Conservation (phyloP, 1,139 yeast genomes). For the Ogataea hybrid region DNA sequence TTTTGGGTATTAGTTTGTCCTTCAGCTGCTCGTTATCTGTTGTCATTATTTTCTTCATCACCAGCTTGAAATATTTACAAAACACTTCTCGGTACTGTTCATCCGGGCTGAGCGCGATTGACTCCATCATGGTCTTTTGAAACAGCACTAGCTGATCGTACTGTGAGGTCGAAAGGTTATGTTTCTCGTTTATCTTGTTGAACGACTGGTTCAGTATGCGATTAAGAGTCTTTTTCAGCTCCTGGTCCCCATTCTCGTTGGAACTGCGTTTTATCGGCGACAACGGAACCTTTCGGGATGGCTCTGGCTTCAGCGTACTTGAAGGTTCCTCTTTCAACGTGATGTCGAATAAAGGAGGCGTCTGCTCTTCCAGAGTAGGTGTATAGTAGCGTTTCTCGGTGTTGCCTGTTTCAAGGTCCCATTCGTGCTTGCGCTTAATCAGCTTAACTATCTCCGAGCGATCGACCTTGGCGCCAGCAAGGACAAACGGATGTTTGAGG, state of each 20-base stretch:
- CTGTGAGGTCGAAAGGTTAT: slow-evolving; percentile 31
- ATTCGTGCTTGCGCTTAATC: slow-evolving; percentile 28
- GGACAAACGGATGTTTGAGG: slow-evolving; percentile 44
- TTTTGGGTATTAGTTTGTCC: slow-evolving; percentile 27
- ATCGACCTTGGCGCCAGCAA: slow-evolving; percentile 21
- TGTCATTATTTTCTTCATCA: slow-evolving; percentile 30
- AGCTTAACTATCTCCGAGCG: slow-evolving; percentile 20
- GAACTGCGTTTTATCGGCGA: slow-evolving; percentile 10
- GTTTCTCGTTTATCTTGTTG: slow-evolving; percentile 30
- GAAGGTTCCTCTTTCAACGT: neutral
- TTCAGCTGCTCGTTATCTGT: slow-evolving; percentile 27
- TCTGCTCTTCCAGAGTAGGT: slow-evolving; percentile 19
- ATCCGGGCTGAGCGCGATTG: slow-evolving; percentile 26
- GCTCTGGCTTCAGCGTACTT: slow-evolving; percentile 12
- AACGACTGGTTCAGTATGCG: slow-evolving; percentile 33
- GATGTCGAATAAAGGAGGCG: slow-evolving; percentile 11
- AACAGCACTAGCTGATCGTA: slow-evolving; percentile 33
- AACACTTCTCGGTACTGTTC: slow-evolving; percentile 28
- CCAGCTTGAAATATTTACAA: slow-evolving; percentile 28
- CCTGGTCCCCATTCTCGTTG: slow-evolving; percentile 7
- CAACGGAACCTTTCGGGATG: slow-evolving; percentile 13
- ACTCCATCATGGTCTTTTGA: slow-evolving; percentile 28
- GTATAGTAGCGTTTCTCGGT: slow-evolving; percentile 24
- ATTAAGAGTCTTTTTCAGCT: slow-evolving; percentile 26
- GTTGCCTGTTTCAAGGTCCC: slow-evolving; percentile 32